Evolutionary conservation across 257 asterid species (phyloP).

Genomic region (Paraleonurus japonicus): DNA sequence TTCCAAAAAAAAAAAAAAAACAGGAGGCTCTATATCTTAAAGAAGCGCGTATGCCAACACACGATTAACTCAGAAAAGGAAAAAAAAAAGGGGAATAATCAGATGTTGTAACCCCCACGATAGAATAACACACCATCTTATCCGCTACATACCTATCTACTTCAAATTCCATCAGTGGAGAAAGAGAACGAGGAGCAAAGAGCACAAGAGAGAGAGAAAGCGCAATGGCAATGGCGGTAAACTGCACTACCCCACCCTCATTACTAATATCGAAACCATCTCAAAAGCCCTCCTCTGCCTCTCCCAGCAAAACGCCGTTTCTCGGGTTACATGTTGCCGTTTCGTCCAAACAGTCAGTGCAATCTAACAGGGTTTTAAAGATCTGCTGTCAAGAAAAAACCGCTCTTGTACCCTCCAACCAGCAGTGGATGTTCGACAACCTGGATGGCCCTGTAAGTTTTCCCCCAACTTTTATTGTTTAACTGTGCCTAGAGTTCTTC

Average conservation of each 20-base stretch:
- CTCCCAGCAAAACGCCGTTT: constrained; percentile 50
- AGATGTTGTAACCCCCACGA: neutral
- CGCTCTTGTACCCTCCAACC: constrained; percentile 53
- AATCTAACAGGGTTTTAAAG: constrained; percentile 27
- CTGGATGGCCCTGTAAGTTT: constrained; percentile 65
- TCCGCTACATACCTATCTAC: constrained; percentile 22
- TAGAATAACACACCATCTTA: constrained; percentile 19
- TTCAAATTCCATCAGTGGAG: neutral
- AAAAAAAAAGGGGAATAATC: neutral
- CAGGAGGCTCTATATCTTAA: neutral
- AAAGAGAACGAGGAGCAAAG: constrained; percentile 7
- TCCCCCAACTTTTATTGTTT: neutral
- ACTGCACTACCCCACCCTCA: constrained; percentile 54
- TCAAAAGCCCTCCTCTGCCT: constrained; percentile 33
- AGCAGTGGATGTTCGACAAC: constrained; percentile 87
- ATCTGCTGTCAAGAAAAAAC: constrained; percentile 61
- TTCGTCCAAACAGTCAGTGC: constrained; percentile 39
- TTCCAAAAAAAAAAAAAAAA: no score
- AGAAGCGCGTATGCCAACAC: neutral
- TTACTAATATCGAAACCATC: constrained; percentile 30
- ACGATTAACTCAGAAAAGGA: neutral
- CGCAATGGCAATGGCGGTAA: constrained; percentile 54
- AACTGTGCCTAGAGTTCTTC: neutral
- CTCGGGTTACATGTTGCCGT: constrained; percentile 53
- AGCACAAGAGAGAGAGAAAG: constrained; percentile 12